A percentile compares a stretch with the other conserved stretches of the same genome.
These are phyloP conservation scores for Seminavis robusta DNA, from an alignment of 108 stramenopile genomes.

Conservation along the genomic window DNA sequence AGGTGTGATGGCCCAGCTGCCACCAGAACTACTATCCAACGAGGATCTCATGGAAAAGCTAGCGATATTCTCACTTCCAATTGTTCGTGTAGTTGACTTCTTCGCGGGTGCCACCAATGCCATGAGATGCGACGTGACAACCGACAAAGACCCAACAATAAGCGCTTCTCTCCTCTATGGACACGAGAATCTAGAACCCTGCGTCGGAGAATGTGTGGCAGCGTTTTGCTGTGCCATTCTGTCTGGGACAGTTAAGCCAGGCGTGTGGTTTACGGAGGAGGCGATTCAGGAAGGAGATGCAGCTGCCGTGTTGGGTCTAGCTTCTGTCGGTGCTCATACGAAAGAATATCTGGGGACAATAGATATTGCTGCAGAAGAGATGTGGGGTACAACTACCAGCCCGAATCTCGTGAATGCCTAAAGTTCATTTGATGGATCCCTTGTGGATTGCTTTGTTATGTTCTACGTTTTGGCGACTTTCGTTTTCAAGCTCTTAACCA, in stretches of 20 bases:
- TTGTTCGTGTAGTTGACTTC: constrained; percentile 78
- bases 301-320: constrained; percentile 34
- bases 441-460: no score
- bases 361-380: constrained; percentile 7
- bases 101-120: constrained; percentile 87
- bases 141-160: constrained; percentile 4
- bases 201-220: constrained; percentile 75
- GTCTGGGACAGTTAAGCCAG: constrained; percentile 37
- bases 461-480: no score
- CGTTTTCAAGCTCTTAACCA: constrained; percentile 8
- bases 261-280: constrained; percentile 75
- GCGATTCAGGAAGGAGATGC: constrained; percentile 23
- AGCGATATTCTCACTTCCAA: constrained; percentile 73
- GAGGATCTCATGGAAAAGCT: constrained; percentile 65
- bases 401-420: no score
- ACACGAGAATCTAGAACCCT: constrained; percentile 80
- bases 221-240: constrained; percentile 70
- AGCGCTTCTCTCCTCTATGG: constrained; percentile 35
- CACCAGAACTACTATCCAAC: constrained; percentile 62
- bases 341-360: constrained; percentile 21
- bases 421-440: no score
- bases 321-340: constrained; percentile 44
- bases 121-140: constrained; percentile 55
- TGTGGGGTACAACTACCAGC: constrained; percentile 30
- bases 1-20: constrained; percentile 58